Conservation (phyloP, 257 asterid genomes). For the Linderniella brevidens region DNA sequence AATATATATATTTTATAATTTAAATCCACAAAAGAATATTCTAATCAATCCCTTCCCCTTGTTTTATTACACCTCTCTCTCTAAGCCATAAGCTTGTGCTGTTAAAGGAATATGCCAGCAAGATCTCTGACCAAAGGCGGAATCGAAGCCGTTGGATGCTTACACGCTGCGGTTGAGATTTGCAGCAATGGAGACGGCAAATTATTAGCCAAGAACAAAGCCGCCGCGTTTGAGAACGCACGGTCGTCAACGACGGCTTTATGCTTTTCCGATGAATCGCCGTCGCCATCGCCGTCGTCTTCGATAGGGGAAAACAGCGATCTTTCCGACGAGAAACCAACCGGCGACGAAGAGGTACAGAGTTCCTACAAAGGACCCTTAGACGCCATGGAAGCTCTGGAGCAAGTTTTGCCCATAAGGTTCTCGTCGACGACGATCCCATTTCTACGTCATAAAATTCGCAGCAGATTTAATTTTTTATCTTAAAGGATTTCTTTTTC, state of each 20-base stretch:
- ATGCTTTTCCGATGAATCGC: slow-evolving; percentile 22
- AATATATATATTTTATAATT: slow-evolving; percentile 5
- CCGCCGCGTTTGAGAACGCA: slow-evolving; percentile 14
- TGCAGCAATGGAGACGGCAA: slow-evolving; percentile 15
- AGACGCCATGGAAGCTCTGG: slow-evolving; percentile 47
- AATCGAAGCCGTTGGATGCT: slow-evolving; percentile 12
- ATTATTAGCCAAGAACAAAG: slow-evolving; percentile 15
- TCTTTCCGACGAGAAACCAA: slow-evolving; percentile 46
- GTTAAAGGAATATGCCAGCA: slow-evolving; percentile 19
- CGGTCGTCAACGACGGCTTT: background rate
- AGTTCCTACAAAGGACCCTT: slow-evolving; percentile 54
- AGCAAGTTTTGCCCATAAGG: slow-evolving; percentile 70
- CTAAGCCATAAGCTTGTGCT: too few species aligned
- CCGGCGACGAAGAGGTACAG: slow-evolving; percentile 50
- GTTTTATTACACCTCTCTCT: slow-evolving; percentile 4
- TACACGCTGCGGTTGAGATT: slow-evolving; percentile 20
- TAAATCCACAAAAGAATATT: slow-evolving; percentile 27
- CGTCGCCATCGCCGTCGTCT: slow-evolving; percentile 24
- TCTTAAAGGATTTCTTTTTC: background rate
- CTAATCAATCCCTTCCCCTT: slow-evolving; percentile 12
- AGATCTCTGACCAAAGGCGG: slow-evolving; percentile 25
- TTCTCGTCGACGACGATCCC: slow-evolving; percentile 2
- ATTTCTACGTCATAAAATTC: background rate
- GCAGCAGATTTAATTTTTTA: background rate
- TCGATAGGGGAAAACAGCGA: slow-evolving; percentile 77